Conservation (phyloP, 805 yeast species). For the Starmerella tilneyi region DNA sequence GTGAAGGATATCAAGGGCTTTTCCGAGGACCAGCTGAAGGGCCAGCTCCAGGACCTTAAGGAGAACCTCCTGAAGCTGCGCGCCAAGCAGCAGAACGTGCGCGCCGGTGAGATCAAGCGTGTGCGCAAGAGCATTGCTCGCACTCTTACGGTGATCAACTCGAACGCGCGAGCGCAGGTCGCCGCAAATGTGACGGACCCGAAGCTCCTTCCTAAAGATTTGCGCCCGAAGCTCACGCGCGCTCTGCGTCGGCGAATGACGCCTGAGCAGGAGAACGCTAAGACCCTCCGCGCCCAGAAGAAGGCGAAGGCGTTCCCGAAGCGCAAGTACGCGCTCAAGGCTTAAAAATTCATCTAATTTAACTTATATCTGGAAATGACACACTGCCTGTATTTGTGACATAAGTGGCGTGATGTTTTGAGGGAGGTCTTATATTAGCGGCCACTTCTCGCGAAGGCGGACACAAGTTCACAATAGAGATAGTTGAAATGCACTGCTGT, state of each 20-base stretch:
- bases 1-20: constrained; percentile 94
- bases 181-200: constrained; percentile 79
- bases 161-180: constrained; percentile 89
- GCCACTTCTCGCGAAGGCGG: too few species aligned
- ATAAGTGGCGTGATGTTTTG: too few species aligned
- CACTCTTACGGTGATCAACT: constrained; percentile 93
- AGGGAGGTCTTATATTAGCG: too few species aligned
- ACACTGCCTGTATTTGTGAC: too few species aligned
- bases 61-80: constrained; percentile 91
- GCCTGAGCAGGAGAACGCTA: constrained; percentile 67
- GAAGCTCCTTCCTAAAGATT: constrained; percentile 93
- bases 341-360: constrained; percentile 39
- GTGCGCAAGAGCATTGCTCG: constrained; percentile 98
- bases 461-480: too few species aligned
- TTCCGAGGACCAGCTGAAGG: constrained; percentile 93
- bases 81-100: constrained; percentile 61
- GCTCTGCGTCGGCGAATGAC: constrained; percentile 97
- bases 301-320: constrained; percentile 92
- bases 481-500: too few species aligned
- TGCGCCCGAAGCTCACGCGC: constrained; percentile 99
- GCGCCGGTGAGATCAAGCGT: constrained; percentile 85
- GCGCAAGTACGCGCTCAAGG: constrained; percentile 97
- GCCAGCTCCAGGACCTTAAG: constrained; percentile 90
- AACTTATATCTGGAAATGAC: constrained; percentile 9
- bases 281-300: constrained; percentile 86